Conservation (phyloP, 768 basidiomycete species). For the Leccinum uliginosum region DNA sequence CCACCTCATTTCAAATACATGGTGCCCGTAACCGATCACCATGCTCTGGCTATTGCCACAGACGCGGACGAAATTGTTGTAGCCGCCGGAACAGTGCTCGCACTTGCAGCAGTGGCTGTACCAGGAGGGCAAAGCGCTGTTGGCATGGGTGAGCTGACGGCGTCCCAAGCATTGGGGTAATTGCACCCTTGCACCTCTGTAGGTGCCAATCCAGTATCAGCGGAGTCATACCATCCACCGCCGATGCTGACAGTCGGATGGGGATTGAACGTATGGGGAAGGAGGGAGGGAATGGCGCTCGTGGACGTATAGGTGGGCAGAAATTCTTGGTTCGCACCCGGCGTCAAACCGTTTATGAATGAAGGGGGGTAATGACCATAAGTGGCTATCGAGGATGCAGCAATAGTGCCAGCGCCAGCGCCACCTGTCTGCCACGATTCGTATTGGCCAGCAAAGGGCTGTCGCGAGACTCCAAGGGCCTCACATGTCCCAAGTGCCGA, state of each 20-base stretch:
- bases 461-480: constrained; percentile 41
- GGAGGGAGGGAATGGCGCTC: constrained; percentile 51
- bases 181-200: constrained; percentile 59
- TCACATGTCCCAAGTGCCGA: constrained; percentile 60
- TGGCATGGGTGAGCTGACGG: constrained; percentile 46
- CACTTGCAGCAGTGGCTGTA: background rate
- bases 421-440: constrained; percentile 68
- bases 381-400: constrained; percentile 34
- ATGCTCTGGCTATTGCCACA: constrained; percentile 4
- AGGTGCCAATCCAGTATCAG: constrained; percentile 50
- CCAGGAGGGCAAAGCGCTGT: constrained; percentile 37
- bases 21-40: background rate
- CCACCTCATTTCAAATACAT: background rate
- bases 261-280: constrained; percentile 49
- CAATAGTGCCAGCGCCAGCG: constrained; percentile 47
- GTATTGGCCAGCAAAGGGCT: constrained; percentile 50
- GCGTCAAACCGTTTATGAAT: constrained; percentile 42
- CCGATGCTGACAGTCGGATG: constrained; percentile 39
- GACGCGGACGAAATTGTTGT: constrained; percentile 1
- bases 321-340: constrained; percentile 30
- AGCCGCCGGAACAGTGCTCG: background rate
- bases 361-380: constrained; percentile 54
- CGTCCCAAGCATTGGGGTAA: constrained; percentile 65
- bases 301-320: constrained; percentile 67
- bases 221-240: constrained; percentile 54